These are phyloP conservation scores for Hericium erinaceus DNA, from an alignment of 768 basidiomycete genomes.

Conservation along the genomic window DNA sequence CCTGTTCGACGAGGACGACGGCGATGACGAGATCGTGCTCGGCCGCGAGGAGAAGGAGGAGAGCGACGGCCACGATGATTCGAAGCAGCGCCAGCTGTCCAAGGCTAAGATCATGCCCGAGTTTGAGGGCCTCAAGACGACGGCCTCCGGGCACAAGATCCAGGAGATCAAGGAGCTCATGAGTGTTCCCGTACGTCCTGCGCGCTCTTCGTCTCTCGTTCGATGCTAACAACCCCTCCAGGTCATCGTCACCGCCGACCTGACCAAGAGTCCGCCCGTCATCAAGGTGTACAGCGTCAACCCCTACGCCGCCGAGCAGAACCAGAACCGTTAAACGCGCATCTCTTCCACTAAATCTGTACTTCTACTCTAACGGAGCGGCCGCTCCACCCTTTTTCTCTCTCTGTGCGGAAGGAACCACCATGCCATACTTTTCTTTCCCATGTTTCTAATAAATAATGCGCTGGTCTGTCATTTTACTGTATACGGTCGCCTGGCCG, in stretches of 20 bases:
- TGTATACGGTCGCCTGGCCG: background rate
- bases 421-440: background rate
- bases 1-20: conserved; percentile 84
- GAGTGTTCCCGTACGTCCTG: conserved; percentile 73
- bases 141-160: conserved; percentile 77
- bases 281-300: conserved; percentile 97
- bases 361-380: background rate
- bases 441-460: background rate
- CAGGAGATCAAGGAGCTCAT: conserved; percentile 92
- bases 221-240: conserved; percentile 21
- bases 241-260: conserved; percentile 92
- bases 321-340: background rate
- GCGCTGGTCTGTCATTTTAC: background rate
- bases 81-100: conserved; percentile 71
- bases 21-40: conserved; percentile 70
- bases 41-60: conserved; percentile 41
- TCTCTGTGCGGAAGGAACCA: background rate
- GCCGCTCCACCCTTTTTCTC: background rate
- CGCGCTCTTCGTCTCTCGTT: background rate
- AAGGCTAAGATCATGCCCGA: conserved; percentile 64
- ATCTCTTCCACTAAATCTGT: background rate
- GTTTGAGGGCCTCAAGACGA: conserved; percentile 77
- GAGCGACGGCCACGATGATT: conserved; percentile 44
- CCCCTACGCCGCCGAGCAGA: conserved; percentile 60
- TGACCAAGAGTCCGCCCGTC: conserved; percentile 93